Conservation (phyloP, 306 rosid genomes). For the Rosa multiflora region DNA sequence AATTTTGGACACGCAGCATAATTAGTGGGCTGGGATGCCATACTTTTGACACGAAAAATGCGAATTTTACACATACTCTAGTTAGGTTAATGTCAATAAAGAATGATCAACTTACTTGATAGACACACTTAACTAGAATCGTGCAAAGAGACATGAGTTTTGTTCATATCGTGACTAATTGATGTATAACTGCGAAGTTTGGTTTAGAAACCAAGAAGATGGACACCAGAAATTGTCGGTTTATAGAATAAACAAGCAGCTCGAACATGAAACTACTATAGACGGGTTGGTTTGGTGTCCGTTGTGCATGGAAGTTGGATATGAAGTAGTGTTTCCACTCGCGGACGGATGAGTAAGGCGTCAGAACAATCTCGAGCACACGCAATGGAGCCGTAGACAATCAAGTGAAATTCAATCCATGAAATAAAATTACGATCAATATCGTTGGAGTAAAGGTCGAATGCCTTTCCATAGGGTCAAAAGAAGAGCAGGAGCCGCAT, state of each 20-base stretch:
- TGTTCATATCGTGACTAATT: not conserved
- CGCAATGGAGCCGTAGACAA: not conserved
- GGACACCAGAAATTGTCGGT: no score
- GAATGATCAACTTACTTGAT: not conserved
- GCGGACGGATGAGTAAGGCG: not conserved
- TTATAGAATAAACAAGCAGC: not conserved
- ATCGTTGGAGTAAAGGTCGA: not conserved
- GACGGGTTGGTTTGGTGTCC: not conserved
- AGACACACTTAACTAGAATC: not conserved
- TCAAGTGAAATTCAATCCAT: not conserved
- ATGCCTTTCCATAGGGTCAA: not conserved
- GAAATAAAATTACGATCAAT: not conserved
- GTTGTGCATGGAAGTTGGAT: not conserved
- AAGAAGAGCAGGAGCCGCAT: not conserved
- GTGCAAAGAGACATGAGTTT: not conserved
- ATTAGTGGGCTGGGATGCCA: not conserved
- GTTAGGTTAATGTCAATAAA: not conserved
- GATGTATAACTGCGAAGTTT: not conserved
- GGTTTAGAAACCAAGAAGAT: not conserved
- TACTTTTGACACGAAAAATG: not conserved
- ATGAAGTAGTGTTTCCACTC: not conserved
- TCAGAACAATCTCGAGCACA: not conserved
- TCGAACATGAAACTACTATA: not conserved
- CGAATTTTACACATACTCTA: not conserved
- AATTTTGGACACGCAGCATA: not conserved